These are phyloP conservation scores for Paraconiothyrium sp. DNA, from an alignment of 2,329 filamentous ascomycete genomes.

Conservation along the genomic window DNA sequence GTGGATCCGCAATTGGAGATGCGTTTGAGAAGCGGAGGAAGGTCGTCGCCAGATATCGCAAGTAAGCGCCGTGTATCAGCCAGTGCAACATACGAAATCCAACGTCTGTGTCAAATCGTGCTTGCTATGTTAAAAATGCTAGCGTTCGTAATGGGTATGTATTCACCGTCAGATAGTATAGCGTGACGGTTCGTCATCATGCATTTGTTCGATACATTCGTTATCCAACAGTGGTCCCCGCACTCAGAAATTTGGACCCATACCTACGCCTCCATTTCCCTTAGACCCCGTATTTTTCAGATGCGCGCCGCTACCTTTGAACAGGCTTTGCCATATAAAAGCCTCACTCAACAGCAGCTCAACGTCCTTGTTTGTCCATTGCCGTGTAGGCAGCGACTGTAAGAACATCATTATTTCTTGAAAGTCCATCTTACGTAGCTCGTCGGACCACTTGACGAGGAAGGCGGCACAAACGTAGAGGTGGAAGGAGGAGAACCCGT, in stretches of 20 bases:
- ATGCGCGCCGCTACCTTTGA: conserved; percentile 93
- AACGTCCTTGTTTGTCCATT: conserved; percentile 98
- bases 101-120: background rate
- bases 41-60: conserved; percentile 42
- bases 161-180: background rate
- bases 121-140: too few relatives aligned
- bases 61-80: conserved; percentile 14
- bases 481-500: conserved; percentile 98
- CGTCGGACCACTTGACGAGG: conserved; percentile 96
- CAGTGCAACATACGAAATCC: background rate
- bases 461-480: conserved; percentile 98
- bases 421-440: conserved; percentile 96
- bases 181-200: background rate
- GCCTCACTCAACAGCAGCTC: conserved; percentile 94
- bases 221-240: conserved; percentile 20
- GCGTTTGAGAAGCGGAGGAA: conserved; percentile 65
- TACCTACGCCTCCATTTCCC: conserved; percentile 44
- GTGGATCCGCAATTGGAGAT: conserved; percentile 75
- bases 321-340: conserved; percentile 98
- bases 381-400: conserved; percentile 88
- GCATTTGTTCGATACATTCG: background rate
- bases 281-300: conserved; percentile 59
- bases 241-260: conserved; percentile 48
- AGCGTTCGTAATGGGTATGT: too few relatives aligned
- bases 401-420: conserved; percentile 99